phyloP scores from a whole-genome alignment of 306 rosid species.

The Lathyrus oleraceus region DNA sequence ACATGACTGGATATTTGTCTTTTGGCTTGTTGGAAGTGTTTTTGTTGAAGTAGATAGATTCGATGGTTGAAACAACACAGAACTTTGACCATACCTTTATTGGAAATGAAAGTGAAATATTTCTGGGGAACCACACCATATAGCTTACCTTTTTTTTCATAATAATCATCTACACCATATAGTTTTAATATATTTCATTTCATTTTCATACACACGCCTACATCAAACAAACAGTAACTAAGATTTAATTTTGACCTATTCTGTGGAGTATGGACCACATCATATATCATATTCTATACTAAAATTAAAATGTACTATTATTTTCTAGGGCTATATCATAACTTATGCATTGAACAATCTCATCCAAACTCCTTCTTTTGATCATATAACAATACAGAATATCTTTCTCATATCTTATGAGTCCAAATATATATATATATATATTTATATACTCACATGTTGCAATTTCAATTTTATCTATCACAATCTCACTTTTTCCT shows the following conservation, averaged over 20 bases:
- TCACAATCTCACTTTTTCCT: neutral
- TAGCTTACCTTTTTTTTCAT: neutral
- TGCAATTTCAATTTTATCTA: constrained; percentile 3
- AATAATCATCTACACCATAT: neutral
- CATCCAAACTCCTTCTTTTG: neutral
- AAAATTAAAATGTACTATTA: too few relatives aligned
- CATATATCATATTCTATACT: too few relatives aligned
- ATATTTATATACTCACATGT: neutral
- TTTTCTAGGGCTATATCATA: neutral
- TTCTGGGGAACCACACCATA: constrained; percentile 63
- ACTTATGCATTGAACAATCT: neutral
- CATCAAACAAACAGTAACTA: constrained; percentile 16
- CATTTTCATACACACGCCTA: constrained; percentile 24
- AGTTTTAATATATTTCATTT: constrained; percentile 44
- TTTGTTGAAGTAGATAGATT: constrained; percentile 52
- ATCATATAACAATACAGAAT: neutral
- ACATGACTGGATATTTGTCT: neutral
- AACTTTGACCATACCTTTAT: constrained; percentile 58
- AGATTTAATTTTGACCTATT: constrained; percentile 17
- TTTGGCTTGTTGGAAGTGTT: constrained; percentile 14
- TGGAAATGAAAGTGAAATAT: constrained; percentile 83
- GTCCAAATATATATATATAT: neutral
- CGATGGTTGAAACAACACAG: constrained; percentile 62
- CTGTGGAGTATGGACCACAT: neutral
- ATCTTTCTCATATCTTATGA: neutral